These are phyloP conservation scores for Cicer arietinum DNA, from an alignment of 306 rosid genomes.

Conservation along the genomic window DNA sequence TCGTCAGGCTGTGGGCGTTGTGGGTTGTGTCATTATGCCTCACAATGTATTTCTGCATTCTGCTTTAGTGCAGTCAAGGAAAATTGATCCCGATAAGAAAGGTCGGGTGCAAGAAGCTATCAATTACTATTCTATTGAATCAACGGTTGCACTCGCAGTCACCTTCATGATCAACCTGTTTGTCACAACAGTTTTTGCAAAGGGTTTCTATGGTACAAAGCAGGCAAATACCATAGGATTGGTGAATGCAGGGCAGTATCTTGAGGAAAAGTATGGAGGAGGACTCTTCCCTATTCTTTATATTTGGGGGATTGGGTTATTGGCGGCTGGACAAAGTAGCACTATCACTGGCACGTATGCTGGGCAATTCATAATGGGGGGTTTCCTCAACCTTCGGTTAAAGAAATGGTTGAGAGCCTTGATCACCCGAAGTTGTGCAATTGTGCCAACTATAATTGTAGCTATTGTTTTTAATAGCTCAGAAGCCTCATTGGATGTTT, in stretches of 20 bases:
- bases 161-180: slow-evolving; percentile 80
- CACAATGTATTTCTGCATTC: slow-evolving; percentile 91
- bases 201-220: slow-evolving; percentile 76
- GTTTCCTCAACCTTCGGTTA: slow-evolving; percentile 85
- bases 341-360: slow-evolving; percentile 92
- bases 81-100: slow-evolving; percentile 66
- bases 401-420: slow-evolving; percentile 91
- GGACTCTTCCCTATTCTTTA: slow-evolving; percentile 83
- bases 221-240: slow-evolving; percentile 76
- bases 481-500: slow-evolving; percentile 72
- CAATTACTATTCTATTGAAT: slow-evolving; percentile 83
- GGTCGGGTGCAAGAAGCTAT: slow-evolving; percentile 85
- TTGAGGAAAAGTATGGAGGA: slow-evolving; percentile 83
- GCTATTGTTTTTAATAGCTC: slow-evolving; percentile 77
- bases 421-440: slow-evolving; percentile 87
- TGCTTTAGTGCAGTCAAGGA: slow-evolving; percentile 90
- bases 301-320: slow-evolving; percentile 88
- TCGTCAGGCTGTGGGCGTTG: slow-evolving; percentile 93
- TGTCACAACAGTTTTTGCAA: slow-evolving; percentile 81
- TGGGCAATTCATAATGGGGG: slow-evolving; percentile 97
- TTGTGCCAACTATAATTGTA: slow-evolving; percentile 80
- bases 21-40: slow-evolving; percentile 92
- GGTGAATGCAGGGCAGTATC: slow-evolving; percentile 87
- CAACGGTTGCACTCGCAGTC: slow-evolving; percentile 70
- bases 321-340: slow-evolving; percentile 96